A percentile compares a stretch with the other conserved stretches of the same genome.
These are phyloP conservation scores for Candida ascalaphidarum DNA, from an alignment of 805 yeast genomes.

Conservation along the genomic window DNA sequence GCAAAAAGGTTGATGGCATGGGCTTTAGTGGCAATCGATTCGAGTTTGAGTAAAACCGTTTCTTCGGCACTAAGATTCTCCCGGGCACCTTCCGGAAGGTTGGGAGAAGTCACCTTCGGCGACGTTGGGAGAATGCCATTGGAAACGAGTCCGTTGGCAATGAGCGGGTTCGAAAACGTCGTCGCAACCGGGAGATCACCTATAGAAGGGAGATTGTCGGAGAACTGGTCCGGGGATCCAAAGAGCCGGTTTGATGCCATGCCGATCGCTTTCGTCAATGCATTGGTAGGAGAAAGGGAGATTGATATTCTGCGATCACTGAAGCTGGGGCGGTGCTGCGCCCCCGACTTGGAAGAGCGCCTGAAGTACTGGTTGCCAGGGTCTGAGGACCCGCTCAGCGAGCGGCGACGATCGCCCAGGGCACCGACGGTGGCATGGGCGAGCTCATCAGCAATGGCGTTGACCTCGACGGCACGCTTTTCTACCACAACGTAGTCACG, in stretches of 20 bases:
- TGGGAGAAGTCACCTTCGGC: constrained; percentile 14
- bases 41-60: constrained; percentile 41
- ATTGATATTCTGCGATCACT: constrained; percentile 59
- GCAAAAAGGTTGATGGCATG: constrained; percentile 86
- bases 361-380: too few species aligned
- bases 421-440: constrained; percentile 52
- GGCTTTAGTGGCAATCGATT: constrained; percentile 78
- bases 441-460: constrained; percentile 89
- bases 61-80: constrained; percentile 18
- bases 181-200: constrained; percentile 4
- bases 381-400: too few species aligned
- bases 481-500: constrained; percentile 92
- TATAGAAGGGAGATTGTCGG: constrained; percentile 2
- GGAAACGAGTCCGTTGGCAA: constrained; percentile 22
- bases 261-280: constrained; percentile 79
- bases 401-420: constrained; percentile 20
- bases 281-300: constrained; percentile 75
- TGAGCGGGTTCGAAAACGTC: constrained; percentile 18
- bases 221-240: too few species aligned
- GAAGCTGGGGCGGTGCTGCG: constrained; percentile 53
- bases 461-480: constrained; percentile 89
- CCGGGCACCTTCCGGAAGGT: constrained; percentile 6
- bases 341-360: constrained; percentile 40
- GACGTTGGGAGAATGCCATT: constrained; percentile 6
- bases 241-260: constrained; percentile 83